Conservation (phyloP, 352 stramenopile species). For the Pythium pyrilobum region DNA sequence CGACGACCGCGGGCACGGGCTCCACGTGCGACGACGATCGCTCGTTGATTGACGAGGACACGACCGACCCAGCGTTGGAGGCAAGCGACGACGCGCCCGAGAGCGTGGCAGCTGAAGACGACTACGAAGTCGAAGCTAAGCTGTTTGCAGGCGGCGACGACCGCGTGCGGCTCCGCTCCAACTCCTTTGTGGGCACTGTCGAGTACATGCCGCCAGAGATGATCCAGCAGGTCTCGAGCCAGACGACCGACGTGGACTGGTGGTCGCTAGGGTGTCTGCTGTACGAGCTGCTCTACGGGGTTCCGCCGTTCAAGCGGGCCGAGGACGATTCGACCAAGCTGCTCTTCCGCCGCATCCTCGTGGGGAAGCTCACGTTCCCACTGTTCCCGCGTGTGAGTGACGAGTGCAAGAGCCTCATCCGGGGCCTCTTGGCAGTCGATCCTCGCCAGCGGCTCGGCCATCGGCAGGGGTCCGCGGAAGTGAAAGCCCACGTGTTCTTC, state of each 20-base stretch:
- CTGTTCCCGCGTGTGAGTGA: constrained; percentile 16
- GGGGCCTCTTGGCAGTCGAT: constrained; percentile 18
- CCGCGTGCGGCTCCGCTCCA: constrained; percentile 60
- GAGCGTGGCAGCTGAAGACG: neutral
- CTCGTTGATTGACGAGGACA: neutral
- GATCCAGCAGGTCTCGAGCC: constrained; percentile 36
- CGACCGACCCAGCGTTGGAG: neutral
- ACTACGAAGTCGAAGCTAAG: neutral
- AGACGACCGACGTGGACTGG: constrained; percentile 57
- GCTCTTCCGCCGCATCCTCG: constrained; percentile 56
- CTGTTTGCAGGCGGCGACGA: constrained; percentile 43
- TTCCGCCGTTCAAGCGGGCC: constrained; percentile 42
- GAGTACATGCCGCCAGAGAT: constrained; percentile 85
- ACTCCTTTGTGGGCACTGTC: constrained; percentile 76
- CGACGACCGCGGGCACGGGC: neutral
- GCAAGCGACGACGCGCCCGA: too few species aligned
- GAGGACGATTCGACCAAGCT: constrained; percentile 19
- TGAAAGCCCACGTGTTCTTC: constrained; percentile 36
- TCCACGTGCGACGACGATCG: neutral
- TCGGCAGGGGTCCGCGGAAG: constrained; percentile 16
- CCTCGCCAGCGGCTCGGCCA: constrained; percentile 22
- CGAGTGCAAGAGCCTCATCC: constrained; percentile 25
- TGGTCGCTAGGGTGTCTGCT: constrained; percentile 71
- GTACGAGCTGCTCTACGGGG: constrained; percentile 71
- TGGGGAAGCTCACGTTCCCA: constrained; percentile 34